Evolutionary conservation across 768 basidiomycete genomes (phyloP).

Genomic region (Multifurca ochricompacta): DNA sequence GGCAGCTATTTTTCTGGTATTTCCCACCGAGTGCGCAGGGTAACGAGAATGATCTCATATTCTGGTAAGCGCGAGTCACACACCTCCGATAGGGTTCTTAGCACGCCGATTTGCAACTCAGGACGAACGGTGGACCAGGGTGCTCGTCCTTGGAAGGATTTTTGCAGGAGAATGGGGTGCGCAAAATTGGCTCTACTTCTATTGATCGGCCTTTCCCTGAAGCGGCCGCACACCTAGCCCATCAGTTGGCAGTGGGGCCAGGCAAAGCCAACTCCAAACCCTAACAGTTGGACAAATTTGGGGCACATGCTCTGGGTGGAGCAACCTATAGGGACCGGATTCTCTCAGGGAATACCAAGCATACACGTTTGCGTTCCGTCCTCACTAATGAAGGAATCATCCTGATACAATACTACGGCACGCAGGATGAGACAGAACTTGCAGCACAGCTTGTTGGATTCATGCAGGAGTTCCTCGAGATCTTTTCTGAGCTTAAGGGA

Average conservation of each 20-base stretch:
- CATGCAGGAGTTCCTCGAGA: conserved; percentile 15
- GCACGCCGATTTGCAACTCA: background rate
- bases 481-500: conserved; percentile 18
- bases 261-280: conserved; percentile 18
- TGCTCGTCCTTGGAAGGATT: conserved; percentile 19
- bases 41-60: conserved; percentile 17
- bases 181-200: background rate
- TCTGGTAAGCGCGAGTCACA: conserved; percentile 9
- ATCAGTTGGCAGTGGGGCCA: conserved; percentile 21
- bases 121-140: conserved; percentile 21
- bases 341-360: conserved; percentile 16
- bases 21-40: conserved; percentile 15
- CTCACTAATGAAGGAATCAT: background rate
- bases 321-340: conserved; percentile 21
- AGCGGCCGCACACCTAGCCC: conserved; percentile 3
- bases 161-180: conserved; percentile 22
- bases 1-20: conserved; percentile 21
- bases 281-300: conserved; percentile 21
- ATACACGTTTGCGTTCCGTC: conserved; percentile 5
- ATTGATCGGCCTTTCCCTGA: background rate
- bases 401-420: background rate
- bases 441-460: conserved; percentile 16
- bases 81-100: background rate
- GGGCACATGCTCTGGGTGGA: conserved; percentile 21
- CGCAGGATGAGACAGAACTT: conserved; percentile 18